A percentile compares a stretch with the other conserved stretches of the same genome.
phyloP scores from a whole-genome alignment of 306 rosid species.

The Lupinus albus region DNA sequence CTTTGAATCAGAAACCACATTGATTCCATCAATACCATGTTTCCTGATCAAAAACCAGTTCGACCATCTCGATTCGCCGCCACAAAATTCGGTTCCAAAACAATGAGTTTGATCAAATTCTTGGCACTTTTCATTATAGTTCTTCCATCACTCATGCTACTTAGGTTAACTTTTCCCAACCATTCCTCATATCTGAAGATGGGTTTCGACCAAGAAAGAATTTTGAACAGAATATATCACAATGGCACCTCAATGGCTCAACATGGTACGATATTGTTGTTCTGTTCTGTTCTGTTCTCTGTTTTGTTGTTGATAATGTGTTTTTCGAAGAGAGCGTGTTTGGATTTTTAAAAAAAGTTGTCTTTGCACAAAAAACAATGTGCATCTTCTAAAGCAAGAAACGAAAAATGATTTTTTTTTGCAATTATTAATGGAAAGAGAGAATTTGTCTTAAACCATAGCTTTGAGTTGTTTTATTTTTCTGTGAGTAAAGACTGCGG shows the following conservation, averaged over 20 bases:
- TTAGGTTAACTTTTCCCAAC: slow-evolving; percentile 38
- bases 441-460: no score
- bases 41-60: neutral
- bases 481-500: neutral
- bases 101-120: slow-evolving; percentile 42
- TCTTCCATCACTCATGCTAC: slow-evolving; percentile 42
- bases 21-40: neutral
- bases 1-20: slow-evolving; percentile 19
- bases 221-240: slow-evolving; percentile 13
- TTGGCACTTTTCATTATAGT: slow-evolving; percentile 38
- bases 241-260: slow-evolving; percentile 27
- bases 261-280: slow-evolving; percentile 17
- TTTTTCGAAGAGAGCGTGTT: no score
- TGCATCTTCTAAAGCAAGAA: no score
- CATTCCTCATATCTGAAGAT: slow-evolving; percentile 32
- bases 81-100: slow-evolving; percentile 12
- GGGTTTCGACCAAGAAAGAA: slow-evolving; percentile 44
- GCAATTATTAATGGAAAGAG: no score
- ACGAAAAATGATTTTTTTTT: no score
- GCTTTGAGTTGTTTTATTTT: neutral
- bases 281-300: neutral
- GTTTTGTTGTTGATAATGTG: neutral
- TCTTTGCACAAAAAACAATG: no score
- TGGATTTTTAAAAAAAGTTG: no score
- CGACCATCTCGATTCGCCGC: slow-evolving; percentile 8